phyloP scores from a whole-genome alignment of 2,329 filamentous ascomycete genomes.

The Aphanoascus verrucosus region DNA sequence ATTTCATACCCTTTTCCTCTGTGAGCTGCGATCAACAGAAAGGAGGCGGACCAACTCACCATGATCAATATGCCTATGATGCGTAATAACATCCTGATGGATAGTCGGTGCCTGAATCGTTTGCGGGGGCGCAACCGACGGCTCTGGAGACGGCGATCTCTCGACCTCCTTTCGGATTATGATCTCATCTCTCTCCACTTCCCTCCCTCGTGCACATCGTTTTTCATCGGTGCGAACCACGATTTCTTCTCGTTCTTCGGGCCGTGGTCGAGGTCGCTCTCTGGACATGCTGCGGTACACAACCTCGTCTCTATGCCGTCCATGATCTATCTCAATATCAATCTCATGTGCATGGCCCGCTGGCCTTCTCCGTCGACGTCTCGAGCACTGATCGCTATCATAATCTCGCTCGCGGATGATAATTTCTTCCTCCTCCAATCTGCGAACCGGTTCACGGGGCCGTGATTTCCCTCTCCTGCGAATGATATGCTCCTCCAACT shows the following conservation, averaged over 20 bases:
- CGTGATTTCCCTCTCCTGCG: conserved; percentile 7
- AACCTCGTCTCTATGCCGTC: conserved; percentile 9
- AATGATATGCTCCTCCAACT: conserved; percentile 17
- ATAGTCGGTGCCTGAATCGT: conserved; percentile 67
- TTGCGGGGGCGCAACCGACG: conserved; percentile 44
- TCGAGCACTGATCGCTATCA: conserved; percentile 5
- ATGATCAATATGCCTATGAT: conserved; percentile 79
- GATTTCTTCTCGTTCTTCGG: conserved; percentile 20
- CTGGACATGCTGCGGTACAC: conserved; percentile 10
- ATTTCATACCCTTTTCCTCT: conserved; percentile 20
- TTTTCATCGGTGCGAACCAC: conserved; percentile 19
- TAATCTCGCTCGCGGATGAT: conserved; percentile 13
- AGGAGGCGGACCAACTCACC: conserved; percentile 42
- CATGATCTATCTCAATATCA: conserved; percentile 15
- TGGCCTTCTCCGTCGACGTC: conserved; percentile 9
- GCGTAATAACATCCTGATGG: conserved; percentile 79
- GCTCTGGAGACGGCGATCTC: conserved; percentile 36
- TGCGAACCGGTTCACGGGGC: not conserved
- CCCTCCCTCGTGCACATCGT: conserved; percentile 16
- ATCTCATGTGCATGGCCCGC: conserved; percentile 12
- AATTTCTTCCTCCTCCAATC: conserved; percentile 20
- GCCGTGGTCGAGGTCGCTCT: conserved; percentile 6
- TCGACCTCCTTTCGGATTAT: conserved; percentile 27
- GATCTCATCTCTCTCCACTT: conserved; percentile 26
- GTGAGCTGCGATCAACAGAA: not conserved